These are phyloP conservation scores for Sporobolus alterniflorus DNA, from an alignment of 202 grass and related monocot genomes.

Conservation along the genomic window DNA sequence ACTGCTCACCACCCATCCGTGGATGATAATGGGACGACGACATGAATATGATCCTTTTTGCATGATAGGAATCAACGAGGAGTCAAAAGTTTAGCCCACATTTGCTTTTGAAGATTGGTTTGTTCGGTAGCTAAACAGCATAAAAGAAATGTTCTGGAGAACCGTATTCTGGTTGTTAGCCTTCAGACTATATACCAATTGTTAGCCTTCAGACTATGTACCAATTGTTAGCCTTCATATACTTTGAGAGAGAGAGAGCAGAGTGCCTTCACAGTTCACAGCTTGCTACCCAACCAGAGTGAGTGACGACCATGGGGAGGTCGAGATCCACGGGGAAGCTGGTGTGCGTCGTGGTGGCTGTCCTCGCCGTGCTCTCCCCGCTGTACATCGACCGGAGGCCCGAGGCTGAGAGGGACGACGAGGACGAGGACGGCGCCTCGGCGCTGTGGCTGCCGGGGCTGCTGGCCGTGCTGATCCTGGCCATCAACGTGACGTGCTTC, in stretches of 20 bases:
- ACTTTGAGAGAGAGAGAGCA: conserved; percentile 4
- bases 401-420: conserved; percentile 44
- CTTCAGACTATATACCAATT: neutral
- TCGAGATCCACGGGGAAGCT: conserved; percentile 72
- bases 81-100: conserved; percentile 41
- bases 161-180: neutral
- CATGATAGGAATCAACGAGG: conserved; percentile 31
- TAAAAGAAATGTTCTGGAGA: conserved; percentile 37
- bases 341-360: conserved; percentile 55
- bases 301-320: conserved; percentile 51
- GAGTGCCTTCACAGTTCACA: neutral
- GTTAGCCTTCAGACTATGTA: neutral
- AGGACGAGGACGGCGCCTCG: conserved; percentile 15
- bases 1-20: conserved; percentile 11
- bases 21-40: conserved; percentile 25
- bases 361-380: conserved; percentile 85
- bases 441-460: conserved; percentile 73
- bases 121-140: conserved; percentile 10
- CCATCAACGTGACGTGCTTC: conserved; percentile 88
- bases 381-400: conserved; percentile 80
- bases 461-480: conserved; percentile 66
- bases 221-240: too few species aligned
- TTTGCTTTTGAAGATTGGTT: conserved; percentile 42
- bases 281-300: neutral
- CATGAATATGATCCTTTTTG: conserved; percentile 45